Evolutionary conservation across 768 basidiomycete species (phyloP).

Genomic region (Kwoniella newhampshirensis): DNA sequence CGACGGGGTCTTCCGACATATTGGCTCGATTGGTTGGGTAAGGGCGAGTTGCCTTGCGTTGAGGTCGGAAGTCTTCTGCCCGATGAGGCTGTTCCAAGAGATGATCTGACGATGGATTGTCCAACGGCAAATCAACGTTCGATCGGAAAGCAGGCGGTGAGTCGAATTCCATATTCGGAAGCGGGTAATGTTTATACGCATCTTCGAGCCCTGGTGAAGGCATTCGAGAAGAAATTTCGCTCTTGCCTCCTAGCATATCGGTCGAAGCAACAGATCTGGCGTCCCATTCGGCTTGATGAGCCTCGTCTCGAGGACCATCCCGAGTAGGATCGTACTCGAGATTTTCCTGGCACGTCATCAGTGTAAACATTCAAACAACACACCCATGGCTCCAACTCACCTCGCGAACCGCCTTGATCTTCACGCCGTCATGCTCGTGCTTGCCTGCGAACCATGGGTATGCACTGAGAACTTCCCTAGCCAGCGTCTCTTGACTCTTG

Average conservation of each 20-base stretch:
- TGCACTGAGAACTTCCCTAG: constrained; percentile 50
- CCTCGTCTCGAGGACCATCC: constrained; percentile 44
- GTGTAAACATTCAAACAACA: constrained; percentile 1
- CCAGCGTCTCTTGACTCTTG: constrained; percentile 52
- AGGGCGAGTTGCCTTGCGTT: constrained; percentile 25
- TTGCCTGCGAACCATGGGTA: constrained; percentile 51
- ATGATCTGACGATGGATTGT: constrained; percentile 45
- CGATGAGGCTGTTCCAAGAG: constrained; percentile 25
- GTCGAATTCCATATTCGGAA: constrained; percentile 20
- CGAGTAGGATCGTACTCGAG: constrained; percentile 52
- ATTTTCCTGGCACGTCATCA: constrained; percentile 45
- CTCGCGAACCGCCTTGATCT: constrained; percentile 52
- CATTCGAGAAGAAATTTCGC: constrained; percentile 16
- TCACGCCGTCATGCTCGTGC: constrained; percentile 35
- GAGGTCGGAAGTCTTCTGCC: constrained; percentile 20
- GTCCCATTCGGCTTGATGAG: constrained; percentile 75
- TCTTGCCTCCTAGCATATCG: constrained; percentile 46
- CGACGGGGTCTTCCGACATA: constrained; percentile 18
- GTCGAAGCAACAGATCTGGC: constrained; percentile 63
- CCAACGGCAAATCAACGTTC: constrained; percentile 27
- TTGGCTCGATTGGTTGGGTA: constrained; percentile 14
- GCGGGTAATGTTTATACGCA: constrained; percentile 28
- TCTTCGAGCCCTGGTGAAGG: constrained; percentile 16
- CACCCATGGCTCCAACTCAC: constrained; percentile 24
- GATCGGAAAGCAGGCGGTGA: constrained; percentile 25